These are phyloP conservation scores for Raphanus raphanistrum DNA, from an alignment of 345 rosid genomes.

Conservation along the genomic window DNA sequence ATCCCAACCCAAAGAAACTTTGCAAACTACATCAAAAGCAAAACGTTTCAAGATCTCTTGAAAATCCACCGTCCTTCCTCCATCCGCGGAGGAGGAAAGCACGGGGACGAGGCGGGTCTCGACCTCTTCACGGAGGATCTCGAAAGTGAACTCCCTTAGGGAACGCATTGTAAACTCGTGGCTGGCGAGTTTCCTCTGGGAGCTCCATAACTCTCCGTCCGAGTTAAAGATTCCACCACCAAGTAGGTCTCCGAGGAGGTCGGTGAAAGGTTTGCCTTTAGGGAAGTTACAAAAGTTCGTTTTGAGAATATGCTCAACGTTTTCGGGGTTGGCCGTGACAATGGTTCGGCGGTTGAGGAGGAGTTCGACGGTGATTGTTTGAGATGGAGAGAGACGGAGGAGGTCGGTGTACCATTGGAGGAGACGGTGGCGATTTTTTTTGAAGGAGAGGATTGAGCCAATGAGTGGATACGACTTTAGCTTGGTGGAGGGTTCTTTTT, in stretches of 20 bases:
- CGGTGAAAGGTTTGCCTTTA: constrained; percentile 76
- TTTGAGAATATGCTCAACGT: constrained; percentile 71
- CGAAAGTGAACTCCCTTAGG: constrained; percentile 55
- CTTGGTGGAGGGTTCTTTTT: background rate
- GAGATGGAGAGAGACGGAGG: constrained; percentile 52
- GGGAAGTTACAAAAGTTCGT: constrained; percentile 70
- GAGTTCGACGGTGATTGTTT: constrained; percentile 54
- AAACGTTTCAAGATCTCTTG: constrained; percentile 62
- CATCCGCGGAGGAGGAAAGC: constrained; percentile 40
- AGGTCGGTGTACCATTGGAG: constrained; percentile 81
- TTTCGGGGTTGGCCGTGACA: constrained; percentile 68
- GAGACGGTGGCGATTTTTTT: constrained; percentile 60
- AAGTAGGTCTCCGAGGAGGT: constrained; percentile 74
- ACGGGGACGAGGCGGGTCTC: constrained; percentile 55
- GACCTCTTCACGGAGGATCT: constrained; percentile 50
- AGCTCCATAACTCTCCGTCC: constrained; percentile 69
- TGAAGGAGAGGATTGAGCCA: constrained; percentile 70
- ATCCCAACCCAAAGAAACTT: constrained; percentile 56
- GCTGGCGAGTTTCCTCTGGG: constrained; percentile 72
- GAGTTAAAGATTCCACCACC: constrained; percentile 80
- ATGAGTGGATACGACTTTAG: constrained; percentile 62
- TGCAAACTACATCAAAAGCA: constrained; percentile 55
- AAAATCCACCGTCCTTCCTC: constrained; percentile 43
- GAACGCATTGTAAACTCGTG: constrained; percentile 71
- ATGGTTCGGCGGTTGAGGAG: constrained; percentile 59